Percentiles rank a stretch among this genome's conserved stretches.
These are phyloP conservation scores for Tulasnella sp. DNA, from an alignment of 768 basidiomycete species.

Conservation along the genomic window DNA sequence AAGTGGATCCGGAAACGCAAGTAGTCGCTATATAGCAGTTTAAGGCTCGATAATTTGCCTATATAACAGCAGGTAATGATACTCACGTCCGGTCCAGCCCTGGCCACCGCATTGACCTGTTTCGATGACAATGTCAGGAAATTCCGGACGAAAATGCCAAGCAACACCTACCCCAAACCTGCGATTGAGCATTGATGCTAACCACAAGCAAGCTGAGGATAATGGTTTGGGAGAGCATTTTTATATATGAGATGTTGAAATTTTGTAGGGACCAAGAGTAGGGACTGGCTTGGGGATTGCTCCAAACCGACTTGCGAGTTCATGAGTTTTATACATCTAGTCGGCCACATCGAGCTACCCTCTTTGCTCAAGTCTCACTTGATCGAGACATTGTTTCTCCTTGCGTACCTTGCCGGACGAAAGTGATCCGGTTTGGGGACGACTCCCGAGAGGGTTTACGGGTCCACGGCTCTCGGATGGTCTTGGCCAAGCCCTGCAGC, in stretches of 20 bases:
- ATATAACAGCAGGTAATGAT: not conserved
- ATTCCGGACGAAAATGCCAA: not conserved
- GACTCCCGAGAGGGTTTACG: not conserved
- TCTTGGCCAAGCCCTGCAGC: not conserved
- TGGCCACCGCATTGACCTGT: conserved; percentile 8
- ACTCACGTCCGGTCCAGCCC: not conserved
- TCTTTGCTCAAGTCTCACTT: not conserved
- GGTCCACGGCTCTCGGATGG: not conserved
- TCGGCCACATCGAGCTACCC: not conserved
- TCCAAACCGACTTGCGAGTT: not conserved
- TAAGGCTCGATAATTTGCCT: not conserved
- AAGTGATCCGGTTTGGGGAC: not conserved
- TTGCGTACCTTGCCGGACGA: not conserved
- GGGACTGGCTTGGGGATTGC: not conserved
- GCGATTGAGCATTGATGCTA: not conserved
- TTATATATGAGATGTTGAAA: not conserved
- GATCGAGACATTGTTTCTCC: not conserved
- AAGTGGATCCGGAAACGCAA: conserved; percentile 18
- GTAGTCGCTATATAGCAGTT: not conserved
- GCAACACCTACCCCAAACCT: not conserved
- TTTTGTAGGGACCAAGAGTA: not conserved
- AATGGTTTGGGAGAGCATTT: not conserved
- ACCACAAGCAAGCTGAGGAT: not conserved
- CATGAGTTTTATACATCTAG: not conserved
- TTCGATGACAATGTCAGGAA: not conserved